These are phyloP conservation scores for Nemania abortiva DNA, from an alignment of 2,329 filamentous ascomycete genomes.

Conservation along the genomic window DNA sequence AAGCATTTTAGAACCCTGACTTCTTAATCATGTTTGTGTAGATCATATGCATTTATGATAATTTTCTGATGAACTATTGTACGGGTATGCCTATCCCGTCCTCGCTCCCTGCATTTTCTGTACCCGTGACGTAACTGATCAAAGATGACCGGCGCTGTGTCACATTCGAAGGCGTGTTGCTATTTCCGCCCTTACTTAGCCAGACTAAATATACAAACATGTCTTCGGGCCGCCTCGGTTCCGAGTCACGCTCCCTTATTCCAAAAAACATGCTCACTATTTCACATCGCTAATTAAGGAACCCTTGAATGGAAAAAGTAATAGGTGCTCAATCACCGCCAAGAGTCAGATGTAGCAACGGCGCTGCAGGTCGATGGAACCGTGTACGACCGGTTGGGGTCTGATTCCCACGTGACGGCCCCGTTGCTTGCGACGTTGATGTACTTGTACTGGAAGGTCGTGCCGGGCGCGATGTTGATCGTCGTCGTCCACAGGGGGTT, in stretches of 20 bases:
- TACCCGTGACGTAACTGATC: too few species aligned
- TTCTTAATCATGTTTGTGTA: not conserved
- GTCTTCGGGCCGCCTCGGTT: too few species aligned
- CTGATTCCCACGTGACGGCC: conserved; percentile 66
- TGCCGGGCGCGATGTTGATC: conserved; percentile 60
- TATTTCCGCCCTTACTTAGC: too few species aligned
- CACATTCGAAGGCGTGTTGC: too few species aligned
- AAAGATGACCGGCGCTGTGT: too few species aligned
- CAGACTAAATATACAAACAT: too few species aligned
- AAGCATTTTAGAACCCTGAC: not conserved
- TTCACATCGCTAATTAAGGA: too few species aligned
- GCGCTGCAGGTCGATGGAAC: conserved; percentile 43
- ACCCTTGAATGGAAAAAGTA: too few species aligned
- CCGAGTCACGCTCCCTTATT: too few species aligned
- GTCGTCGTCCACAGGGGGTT: conserved; percentile 65
- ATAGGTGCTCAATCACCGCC: conserved; percentile 38
- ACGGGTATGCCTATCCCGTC: not conserved
- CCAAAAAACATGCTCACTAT: too few species aligned
- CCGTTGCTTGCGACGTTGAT: conserved; percentile 62
- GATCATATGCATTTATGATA: too few species aligned
- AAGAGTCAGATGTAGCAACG: conserved; percentile 42
- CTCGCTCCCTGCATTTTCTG: not conserved
- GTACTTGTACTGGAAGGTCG: conserved; percentile 66
- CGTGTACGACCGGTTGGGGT: conserved; percentile 52
- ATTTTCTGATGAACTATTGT: too few species aligned